Conservation (phyloP, 73 alveolate genomes). For the Uronychia binucleata region DNA sequence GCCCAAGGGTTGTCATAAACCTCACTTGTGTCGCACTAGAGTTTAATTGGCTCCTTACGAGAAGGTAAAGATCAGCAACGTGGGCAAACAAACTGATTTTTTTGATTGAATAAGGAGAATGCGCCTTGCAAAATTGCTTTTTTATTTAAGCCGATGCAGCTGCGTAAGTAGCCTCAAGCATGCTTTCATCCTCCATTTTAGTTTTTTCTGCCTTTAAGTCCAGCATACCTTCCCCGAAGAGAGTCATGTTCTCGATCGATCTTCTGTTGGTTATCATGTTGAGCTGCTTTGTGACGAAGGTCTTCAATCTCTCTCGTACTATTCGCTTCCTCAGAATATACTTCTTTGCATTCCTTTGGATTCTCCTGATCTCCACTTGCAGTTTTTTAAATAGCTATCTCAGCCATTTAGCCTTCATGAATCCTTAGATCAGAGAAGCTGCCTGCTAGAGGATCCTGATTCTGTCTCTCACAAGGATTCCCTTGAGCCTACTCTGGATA, state of each 20-base stretch:
- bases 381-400: slow-evolving; percentile 56
- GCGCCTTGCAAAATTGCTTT: slow-evolving; percentile 18
- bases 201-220: background rate
- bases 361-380: slow-evolving; percentile 52
- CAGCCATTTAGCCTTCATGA: slow-evolving; percentile 63
- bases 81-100: slow-evolving; percentile 36
- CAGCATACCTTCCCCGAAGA: slow-evolving; percentile 30
- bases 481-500: slow-evolving; percentile 55
- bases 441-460: slow-evolving; percentile 56
- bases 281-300: slow-evolving; percentile 32
- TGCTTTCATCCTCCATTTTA: background rate
- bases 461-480: slow-evolving; percentile 63
- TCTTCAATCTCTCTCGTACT: slow-evolving; percentile 30
- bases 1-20: slow-evolving; percentile 59
- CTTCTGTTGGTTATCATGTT: slow-evolving; percentile 21
- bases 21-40: slow-evolving; percentile 50
- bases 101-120: slow-evolving; percentile 56
- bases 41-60: background rate
- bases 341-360: slow-evolving; percentile 43
- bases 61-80: slow-evolving; percentile 33
- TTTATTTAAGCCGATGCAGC: background rate
- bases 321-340: slow-evolving; percentile 46
- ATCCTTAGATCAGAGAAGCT: slow-evolving; percentile 67
- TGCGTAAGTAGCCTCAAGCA: background rate
- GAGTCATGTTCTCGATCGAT: slow-evolving; percentile 39